A percentile compares a stretch with the other conserved stretches of the same genome.
These are phyloP conservation scores for Kokia cookei DNA, from an alignment of 441 rosid genomes.

Conservation along the genomic window DNA sequence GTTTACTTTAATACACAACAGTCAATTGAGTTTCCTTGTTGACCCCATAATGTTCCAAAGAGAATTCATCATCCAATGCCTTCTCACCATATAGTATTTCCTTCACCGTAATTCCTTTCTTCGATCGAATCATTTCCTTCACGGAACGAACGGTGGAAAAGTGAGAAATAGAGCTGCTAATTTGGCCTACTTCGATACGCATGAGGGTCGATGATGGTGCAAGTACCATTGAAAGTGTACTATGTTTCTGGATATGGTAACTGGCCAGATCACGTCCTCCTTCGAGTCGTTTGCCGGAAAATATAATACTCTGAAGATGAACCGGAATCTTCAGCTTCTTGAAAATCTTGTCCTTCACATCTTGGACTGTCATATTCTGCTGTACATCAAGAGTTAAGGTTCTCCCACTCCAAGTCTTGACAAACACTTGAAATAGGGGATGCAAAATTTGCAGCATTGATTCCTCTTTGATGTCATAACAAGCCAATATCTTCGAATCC, in stretches of 20 bases:
- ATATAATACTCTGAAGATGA: slow-evolving; percentile 7
- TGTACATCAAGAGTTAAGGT: slow-evolving; percentile 16
- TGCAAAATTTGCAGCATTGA: slow-evolving; percentile 8
- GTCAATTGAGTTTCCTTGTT: neutral
- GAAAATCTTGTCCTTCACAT: slow-evolving; percentile 15
- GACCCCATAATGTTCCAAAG: slow-evolving; percentile 10
- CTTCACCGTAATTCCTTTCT: slow-evolving; percentile 1
- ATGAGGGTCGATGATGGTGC: neutral
- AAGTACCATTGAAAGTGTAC: slow-evolving; percentile 4
- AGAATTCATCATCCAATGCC: slow-evolving; percentile 1
- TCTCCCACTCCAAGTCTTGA: slow-evolving; percentile 22
- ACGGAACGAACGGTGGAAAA: neutral
- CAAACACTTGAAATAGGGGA: slow-evolving; percentile 18
- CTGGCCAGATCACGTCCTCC: slow-evolving; percentile 13
- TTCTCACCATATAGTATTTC: neutral
- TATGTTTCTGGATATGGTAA: slow-evolving; percentile 23
- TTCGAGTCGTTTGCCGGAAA: slow-evolving; percentile 26
- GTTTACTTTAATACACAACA: neutral
- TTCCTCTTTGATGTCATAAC: slow-evolving; percentile 17
- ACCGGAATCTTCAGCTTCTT: slow-evolving; percentile 14
- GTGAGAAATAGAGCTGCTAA: neutral
- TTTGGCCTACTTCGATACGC: neutral
- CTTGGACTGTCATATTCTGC: neutral
- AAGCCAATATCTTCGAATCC: slow-evolving; percentile 26
- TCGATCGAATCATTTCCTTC: neutral